Evolutionary conservation across 2,329 filamentous ascomycete species (phyloP), one percentile per base, ranked within the genome.

Genomic region (Pseudogymnoascus sp.): DNA sequence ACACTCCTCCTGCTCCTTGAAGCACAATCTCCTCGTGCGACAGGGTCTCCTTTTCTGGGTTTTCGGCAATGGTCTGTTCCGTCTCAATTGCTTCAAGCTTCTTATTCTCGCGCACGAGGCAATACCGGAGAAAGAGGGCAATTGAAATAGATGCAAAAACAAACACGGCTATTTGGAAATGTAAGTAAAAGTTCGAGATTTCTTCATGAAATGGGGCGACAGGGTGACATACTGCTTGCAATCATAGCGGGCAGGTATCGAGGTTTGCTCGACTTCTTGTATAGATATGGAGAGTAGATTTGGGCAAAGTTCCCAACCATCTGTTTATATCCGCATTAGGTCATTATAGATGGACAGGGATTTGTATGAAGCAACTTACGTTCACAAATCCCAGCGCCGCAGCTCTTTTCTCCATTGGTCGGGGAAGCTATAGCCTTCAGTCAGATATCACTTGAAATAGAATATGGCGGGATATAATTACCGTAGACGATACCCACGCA

Each of bases 341-440:
- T 9, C n/a, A 43, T 22, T 41, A 25, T 25, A 6, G 2, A 25
- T 25, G 6, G 8, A 43, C 4, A 25, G 6, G 12, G 12, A 25
- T n/a, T n/a, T 25, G 2, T 20, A n/a, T 6, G 14, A 11, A 12
- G 20, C 2, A 43, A 25, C 39, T 25, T 43, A 43, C 61, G 50
- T 68, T 68, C 5, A 65, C 63, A n/a, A 69, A 37, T 16, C 64
- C 67, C n/a, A 66, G 63, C 6, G 66, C 62, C 6, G 63, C 64
- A 8, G 66, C 66, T 8, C 67, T 60, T 39, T 67, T 68, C n/a
- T 64, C 64, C 2, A 64, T 41, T 8, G 67, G 66, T 16, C 64
- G 47, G 2, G 61, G 62, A 6, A 68, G 54, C 39, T 43, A 12
- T 25, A 43, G n/a, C n/a, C 39, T 25, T 2, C 20, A 43, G 39